A percentile compares a stretch with the other conserved stretches of the same genome.
These are phyloP conservation scores for Lichtheimia ramosa DNA, from an alignment of 371 early-diverging fungal species.

Conservation along the genomic window DNA sequence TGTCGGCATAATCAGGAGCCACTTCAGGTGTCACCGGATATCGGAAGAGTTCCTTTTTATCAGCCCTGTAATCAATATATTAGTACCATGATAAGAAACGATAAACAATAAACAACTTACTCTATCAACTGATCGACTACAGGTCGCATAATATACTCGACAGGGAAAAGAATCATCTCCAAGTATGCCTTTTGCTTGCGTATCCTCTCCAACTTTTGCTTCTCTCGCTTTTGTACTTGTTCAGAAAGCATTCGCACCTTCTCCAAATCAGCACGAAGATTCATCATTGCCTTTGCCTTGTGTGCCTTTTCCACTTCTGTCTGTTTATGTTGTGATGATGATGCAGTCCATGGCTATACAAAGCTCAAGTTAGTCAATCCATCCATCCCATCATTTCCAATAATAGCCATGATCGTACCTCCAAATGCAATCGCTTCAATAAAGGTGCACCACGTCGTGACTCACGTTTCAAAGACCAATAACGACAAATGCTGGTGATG, in stretches of 20 bases:
- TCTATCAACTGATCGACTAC: conserved; percentile 67
- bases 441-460: conserved; percentile 88
- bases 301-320: conserved; percentile 77
- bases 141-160: conserved; percentile 63
- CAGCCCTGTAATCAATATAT: conserved; percentile 21
- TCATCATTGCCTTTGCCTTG: conserved; percentile 55
- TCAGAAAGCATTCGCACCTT: conserved; percentile 84
- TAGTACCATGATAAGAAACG: background rate
- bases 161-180: conserved; percentile 71
- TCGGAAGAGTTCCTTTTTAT: conserved; percentile 49
- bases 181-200: conserved; percentile 67
- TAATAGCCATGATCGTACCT: too few species aligned
- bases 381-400: too few species aligned
- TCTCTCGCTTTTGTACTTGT: conserved; percentile 86
- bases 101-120: conserved; percentile 32
- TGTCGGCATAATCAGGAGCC: conserved; percentile 81
- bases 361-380: background rate
- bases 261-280: conserved; percentile 84
- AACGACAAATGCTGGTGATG: conserved; percentile 73
- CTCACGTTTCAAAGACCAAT: conserved; percentile 94
- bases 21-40: conserved; percentile 76
- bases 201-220: conserved; percentile 70
- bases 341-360: conserved; percentile 91
- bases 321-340: conserved; percentile 77
- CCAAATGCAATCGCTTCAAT: conserved; percentile 92